phyloP scores from a whole-genome alignment of 305 asterid genomes.

The Fraxinus dipetala region DNA sequence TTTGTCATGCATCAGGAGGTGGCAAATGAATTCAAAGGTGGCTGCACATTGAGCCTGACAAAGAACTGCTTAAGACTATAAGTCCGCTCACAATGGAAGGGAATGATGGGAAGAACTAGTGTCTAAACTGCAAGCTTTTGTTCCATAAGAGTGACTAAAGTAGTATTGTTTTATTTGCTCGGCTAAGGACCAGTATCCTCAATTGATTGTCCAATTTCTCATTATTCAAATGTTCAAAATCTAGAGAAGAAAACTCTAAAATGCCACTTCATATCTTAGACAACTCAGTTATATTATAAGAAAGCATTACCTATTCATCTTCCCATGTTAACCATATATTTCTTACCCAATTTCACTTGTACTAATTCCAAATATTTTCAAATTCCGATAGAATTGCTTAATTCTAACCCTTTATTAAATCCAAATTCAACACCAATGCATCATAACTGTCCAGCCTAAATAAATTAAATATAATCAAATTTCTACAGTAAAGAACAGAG shows the following conservation, averaged over 20 bases:
- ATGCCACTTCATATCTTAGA: not conserved
- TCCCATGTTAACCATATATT: slow-evolving; percentile 11
- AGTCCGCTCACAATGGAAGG: not conserved
- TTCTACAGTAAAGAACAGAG: slow-evolving; percentile 9
- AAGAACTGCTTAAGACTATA: not conserved
- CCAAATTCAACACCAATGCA: slow-evolving; percentile 16
- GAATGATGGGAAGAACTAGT: not conserved
- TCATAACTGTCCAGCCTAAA: slow-evolving; percentile 13
- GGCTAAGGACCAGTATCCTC: not conserved
- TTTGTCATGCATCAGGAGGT: not conserved
- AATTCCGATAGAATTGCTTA: not conserved
- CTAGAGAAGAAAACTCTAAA: not conserved
- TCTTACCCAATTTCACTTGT: not conserved
- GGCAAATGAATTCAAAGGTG: not conserved
- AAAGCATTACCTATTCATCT: not conserved
- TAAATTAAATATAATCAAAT: not conserved
- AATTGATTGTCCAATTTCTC: not conserved
- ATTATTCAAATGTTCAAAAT: not conserved
- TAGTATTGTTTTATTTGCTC: not conserved
- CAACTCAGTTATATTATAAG: not conserved
- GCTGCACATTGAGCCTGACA: not conserved
- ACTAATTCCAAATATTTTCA: slow-evolving; percentile 2
- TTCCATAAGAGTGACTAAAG: not conserved
- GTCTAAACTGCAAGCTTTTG: not conserved
- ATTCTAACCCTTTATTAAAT: not conserved